Evolutionary conservation across 2,329 filamentous ascomycete species (phyloP), one percentile per base, ranked within the genome.

Genomic region (Coniochaeta pulveracea): DNA sequence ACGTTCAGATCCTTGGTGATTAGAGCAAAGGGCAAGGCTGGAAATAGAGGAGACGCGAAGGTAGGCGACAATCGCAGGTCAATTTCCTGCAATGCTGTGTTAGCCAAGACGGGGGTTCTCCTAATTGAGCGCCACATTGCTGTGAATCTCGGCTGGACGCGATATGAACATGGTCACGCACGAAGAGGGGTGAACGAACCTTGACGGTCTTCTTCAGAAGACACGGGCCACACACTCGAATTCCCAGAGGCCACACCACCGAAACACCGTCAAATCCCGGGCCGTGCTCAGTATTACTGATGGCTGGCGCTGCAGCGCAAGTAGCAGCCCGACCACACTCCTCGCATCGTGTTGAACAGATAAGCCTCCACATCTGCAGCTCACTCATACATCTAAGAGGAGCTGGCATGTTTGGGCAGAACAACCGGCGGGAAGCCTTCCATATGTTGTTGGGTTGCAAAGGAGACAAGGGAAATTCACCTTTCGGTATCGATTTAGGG

Each of bases 311-410:
- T 26, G 28, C 39, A 40, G 37, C 39, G 36, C 14, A 37, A 47
- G 35, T 26, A 40, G 48, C 52, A 32, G 42, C 45, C 40, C 62
- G 71, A 34, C 57, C 60, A 55, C 85, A 91, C 43, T 77, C 73
- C 47, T 88, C 76, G 52, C 85, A 93, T 35, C 50, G 56, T 19
- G 49, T 60, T 30, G 72, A 69, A 52, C 73, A 76, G 22, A 75
- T 64, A 33, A 91, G 60, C 47, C 70, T 72, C 72, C 84, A 85
- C 81, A 88, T 88, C 26, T 79, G 71, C 42, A 83, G 60, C 54
- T 91, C 84, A 26, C 72, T 71, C 49, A 69, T 71, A 37, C 65
- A 68, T 34, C 61, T 58, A 32, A 89, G 62, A 18, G 83, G 83
- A 36, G 66, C 65, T 29, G 84, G 84, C 61, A 86, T 73, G 43